Conservation (phyloP, 2,329 filamentous ascomycete genomes). For the Teratosphaeriaceae sp. region DNA sequence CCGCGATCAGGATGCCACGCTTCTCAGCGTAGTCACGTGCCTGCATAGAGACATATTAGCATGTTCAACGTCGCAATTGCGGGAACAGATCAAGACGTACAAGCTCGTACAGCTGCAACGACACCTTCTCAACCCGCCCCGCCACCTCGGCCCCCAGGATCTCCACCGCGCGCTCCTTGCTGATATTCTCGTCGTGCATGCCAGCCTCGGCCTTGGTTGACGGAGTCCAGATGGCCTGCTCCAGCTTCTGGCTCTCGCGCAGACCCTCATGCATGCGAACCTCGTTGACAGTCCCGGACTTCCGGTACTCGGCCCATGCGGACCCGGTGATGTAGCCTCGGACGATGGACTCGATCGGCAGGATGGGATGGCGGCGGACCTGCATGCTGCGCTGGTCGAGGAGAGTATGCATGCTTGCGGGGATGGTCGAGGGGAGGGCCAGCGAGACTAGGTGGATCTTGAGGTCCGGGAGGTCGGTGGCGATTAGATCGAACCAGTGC, state of each 20-base stretch:
- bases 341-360: constrained; percentile 80
- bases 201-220: constrained; percentile 79
- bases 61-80: neutral
- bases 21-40: constrained; percentile 58
- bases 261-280: constrained; percentile 62
- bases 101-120: constrained; percentile 56
- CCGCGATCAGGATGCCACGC: constrained; percentile 68
- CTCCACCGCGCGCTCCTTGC: constrained; percentile 54
- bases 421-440: constrained; percentile 49
- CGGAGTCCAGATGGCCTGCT: constrained; percentile 67
- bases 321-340: constrained; percentile 84
- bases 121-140: constrained; percentile 56
- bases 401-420: constrained; percentile 13
- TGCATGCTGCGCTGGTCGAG: constrained; percentile 66
- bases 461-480: constrained; percentile 49
- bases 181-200: constrained; percentile 79
- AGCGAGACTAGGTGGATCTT: constrained; percentile 58
- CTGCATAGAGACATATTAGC: constrained; percentile 11
- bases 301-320: constrained; percentile 73
- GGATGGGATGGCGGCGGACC: constrained; percentile 64
- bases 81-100: constrained; percentile 28
- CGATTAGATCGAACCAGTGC: constrained; percentile 62
- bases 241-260: constrained; percentile 62
- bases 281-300: constrained; percentile 71
- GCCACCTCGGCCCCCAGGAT: constrained; percentile 63